Conservation (phyloP, 2,329 filamentous ascomycete species). For the Amphichorda felina region DNA sequence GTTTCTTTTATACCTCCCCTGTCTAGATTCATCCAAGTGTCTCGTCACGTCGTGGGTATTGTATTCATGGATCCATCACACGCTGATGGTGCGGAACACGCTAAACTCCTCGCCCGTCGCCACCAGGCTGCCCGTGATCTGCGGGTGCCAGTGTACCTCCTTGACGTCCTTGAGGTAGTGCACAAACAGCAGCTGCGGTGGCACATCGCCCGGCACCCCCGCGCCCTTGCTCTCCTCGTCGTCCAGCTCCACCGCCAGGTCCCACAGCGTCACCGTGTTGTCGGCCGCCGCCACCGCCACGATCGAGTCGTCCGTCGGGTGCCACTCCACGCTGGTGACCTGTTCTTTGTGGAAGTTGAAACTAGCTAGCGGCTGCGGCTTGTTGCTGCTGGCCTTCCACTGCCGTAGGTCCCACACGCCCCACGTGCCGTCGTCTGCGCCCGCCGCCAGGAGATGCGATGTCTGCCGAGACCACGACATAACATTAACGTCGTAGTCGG, state of each 20-base stretch:
- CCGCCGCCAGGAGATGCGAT: constrained; percentile 78
- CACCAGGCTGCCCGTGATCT: constrained; percentile 82
- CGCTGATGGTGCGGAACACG: constrained; percentile 74
- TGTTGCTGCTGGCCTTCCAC: constrained; percentile 60
- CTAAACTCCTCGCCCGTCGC: constrained; percentile 87
- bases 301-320: constrained; percentile 93
- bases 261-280: constrained; percentile 92
- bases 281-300: constrained; percentile 86
- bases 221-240: constrained; percentile 90
- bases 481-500: constrained; percentile 83
- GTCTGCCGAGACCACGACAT: constrained; percentile 91
- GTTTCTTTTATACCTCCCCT: neutral
- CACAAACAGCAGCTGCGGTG: constrained; percentile 88
- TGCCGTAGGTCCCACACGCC: constrained; percentile 92
- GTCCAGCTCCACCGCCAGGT: constrained; percentile 90
- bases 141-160: constrained; percentile 94
- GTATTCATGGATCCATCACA: constrained; percentile 26
- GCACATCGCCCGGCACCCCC: constrained; percentile 70
- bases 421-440: constrained; percentile 89
- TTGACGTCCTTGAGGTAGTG: constrained; percentile 94
- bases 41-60: too few species aligned
- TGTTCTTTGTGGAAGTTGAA: constrained; percentile 96
- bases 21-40: neutral
- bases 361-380: constrained; percentile 74
- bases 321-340: constrained; percentile 93